Evolutionary conservation across 1,284 basidiomycete genomes (phyloP), one percentile per base, ranked within the genome.

Genomic region (Wallemia mellicola): DNA sequence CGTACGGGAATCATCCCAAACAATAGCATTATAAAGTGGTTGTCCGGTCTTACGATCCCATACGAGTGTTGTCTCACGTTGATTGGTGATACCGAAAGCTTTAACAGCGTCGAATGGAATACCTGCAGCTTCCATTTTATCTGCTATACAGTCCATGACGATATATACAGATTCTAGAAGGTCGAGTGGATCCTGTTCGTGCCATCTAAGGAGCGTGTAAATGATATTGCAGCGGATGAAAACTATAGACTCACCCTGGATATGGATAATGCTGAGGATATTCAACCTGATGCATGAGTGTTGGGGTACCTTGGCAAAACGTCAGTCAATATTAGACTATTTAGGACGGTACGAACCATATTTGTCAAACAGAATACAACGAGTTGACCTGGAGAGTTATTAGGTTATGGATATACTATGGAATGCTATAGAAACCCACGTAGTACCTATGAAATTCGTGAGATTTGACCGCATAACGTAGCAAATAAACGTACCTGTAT

Each of bases 71-170:
- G 94, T 98, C 71, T 98, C 92, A 61, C 94, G 81, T 73, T 98
- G 92, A 69, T 95, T 98, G 58, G 92, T 96, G 71, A 98, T 86
- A 86, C 86, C 92, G 64, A 98, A 86, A 61, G 85, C 85, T 71
- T 91, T 92, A 68, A 98, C 74, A 68, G 86, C 85, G 59, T 79
- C 75, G 66, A 78, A 79, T 15, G 77, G 72, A 77, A 80, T 86
- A 1, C 88, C 86, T 22, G 75, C 73, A 58, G 73, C 73, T 67
- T 89, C 83, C 63, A 98, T 75, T 62, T 78, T 74, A 65, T 79
- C 75, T 60, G 83, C 75, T 3, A 86, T 81, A 61, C 78, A 75
- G 58, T 77, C 76, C 64, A 96, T 84, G 70, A 86, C 91, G 60
- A 74, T 72, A 60, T 86, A 78, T 63, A 86, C 82, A 61, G 81